phyloP scores from a whole-genome alignment of 495 filamentous ascomycete genomes.

The Podospora pseudocomata region DNA sequence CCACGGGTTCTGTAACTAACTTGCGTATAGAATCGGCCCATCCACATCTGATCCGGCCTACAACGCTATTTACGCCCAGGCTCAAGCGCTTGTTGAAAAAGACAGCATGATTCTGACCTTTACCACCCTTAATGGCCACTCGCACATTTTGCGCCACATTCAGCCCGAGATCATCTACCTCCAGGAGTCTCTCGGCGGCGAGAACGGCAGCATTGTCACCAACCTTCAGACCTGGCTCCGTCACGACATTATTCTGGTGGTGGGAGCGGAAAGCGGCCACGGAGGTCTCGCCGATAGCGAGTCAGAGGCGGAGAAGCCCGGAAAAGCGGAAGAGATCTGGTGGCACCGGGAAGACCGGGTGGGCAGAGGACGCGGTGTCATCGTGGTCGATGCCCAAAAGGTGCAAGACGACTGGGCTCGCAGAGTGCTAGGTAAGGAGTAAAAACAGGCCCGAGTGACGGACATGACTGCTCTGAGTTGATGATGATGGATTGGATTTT shows the following conservation, averaged over 20 bases:
- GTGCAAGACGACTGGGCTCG: slow-evolving; percentile 81
- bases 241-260: slow-evolving; percentile 73
- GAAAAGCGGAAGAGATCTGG: slow-evolving; percentile 61
- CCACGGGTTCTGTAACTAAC: slow-evolving; percentile 16
- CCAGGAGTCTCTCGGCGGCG: slow-evolving; percentile 71
- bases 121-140: slow-evolving; percentile 68
- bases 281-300: slow-evolving; percentile 89
- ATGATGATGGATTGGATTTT: slow-evolving; percentile 13
- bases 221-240: slow-evolving; percentile 80
- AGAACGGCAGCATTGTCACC: slow-evolving; percentile 63
- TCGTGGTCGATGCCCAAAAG: slow-evolving; percentile 74
- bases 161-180: slow-evolving; percentile 80
- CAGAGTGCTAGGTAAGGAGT: slow-evolving; percentile 69
- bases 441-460: slow-evolving; percentile 24
- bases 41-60: slow-evolving; percentile 55
- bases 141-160: slow-evolving; percentile 80
- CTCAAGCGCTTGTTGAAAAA: slow-evolving; percentile 70
- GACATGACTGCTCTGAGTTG: not conserved
- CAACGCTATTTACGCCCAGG: slow-evolving; percentile 72
- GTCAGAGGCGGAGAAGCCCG: slow-evolving; percentile 62
- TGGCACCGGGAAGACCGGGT: slow-evolving; percentile 79
- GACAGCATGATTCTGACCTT: slow-evolving; percentile 85
- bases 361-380: slow-evolving; percentile 78
- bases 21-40: slow-evolving; percentile 27
- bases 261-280: slow-evolving; percentile 77